Evolutionary conservation across 2,329 filamentous ascomycete species (phyloP), one percentile per base, ranked within the genome.

Genomic region (Aspergillus clavatus): DNA sequence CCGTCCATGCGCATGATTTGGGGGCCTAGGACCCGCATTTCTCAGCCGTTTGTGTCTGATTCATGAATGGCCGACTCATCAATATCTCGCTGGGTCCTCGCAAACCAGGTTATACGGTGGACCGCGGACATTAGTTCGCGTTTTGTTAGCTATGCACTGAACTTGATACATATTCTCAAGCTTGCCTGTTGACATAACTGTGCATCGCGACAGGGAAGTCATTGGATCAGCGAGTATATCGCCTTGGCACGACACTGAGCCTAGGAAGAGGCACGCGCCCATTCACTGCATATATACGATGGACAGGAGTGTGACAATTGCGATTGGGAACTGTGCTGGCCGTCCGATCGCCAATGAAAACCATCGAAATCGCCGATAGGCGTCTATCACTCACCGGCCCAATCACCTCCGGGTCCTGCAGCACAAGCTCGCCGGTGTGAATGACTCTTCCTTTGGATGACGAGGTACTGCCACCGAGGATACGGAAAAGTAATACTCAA

Each of bases 271-370:
- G 52, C 53, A 55, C 52, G 48, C 49, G 53, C 48, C 47, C 50
- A 40, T 51, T 40, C 40, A 50, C 46, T 53, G 52, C 53, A 52
- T 48, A 35, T 18, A 35, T 35, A 43, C 23, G 47, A 43, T 48
- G 47, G 47, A 45, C 46, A 38, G 43, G 48, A 24, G 40, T 50
- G 46, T 44, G 46, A 45, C 42, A 40, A 35, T 12, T 8, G 16
- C 16, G 10, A 35, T 35, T 35, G 18, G 16, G 31, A 5, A 18
- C 18, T 21, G 26, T 48, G 50, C 44, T 47, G 45, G 45, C 41
- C 49, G 38, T 45, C 46, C 50, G 44, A 52, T 43, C 49, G 19
- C 53, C 55, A 57, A 53, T 57, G 45, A 47, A 48, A 51, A 38
- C 38, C 31, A 46, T 47, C 35, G 33, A 24, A 50, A 27, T 38